Evolutionary conservation across 1,139 yeast species (phyloP), one percentile per base, ranked within the genome.

Genomic region (Pichia sp.): DNA sequence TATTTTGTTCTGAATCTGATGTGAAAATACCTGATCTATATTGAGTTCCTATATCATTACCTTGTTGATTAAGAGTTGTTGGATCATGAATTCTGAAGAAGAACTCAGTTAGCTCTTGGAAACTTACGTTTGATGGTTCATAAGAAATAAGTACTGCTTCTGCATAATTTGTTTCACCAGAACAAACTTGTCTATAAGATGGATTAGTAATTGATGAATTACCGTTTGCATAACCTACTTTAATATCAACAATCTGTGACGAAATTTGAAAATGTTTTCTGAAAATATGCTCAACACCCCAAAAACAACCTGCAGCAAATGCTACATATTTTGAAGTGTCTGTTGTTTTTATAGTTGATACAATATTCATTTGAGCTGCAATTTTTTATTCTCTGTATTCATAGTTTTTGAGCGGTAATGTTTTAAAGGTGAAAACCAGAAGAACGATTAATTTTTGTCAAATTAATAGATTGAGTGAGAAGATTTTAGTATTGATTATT

Each of bases 71-170:
- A 29, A 65, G 35, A 20, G 76, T 66, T 4, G 84, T 78, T 42
- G 84, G 95, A 64, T 92, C 97, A 62, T 92, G 98, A 66, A 87
- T 87, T 59, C 85, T 73, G 71, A 87, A 90, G 67, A 90, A 92
- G 55, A 90, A 86, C 55, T 83, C 94, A 46, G 86, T 66, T 45
- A 92, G 68, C 32, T 83, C 86, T 48, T 68, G 74, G 55, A 80
- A 71, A 3, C 76, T 54, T 12, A 87, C 73, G 37, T 65, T 57
- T 11, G 71, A 54, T 30, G 97, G 96, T 58, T 90, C 92, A 59
- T 78, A 92, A 0, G 92, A 72, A 23, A 92, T 69, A 62, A 90
- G 96, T 25, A 90, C 67, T 4, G 85, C 82, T 63, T 92, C 98
- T 9, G 84, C 87, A 59, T 74, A 62, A 39, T 78, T 67, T 2